A percentile compares a stretch with the other conserved stretches of the same genome.
phyloP scores from a whole-genome alignment of 176 grass and related monocot genomes.

The Musa acuminata region DNA sequence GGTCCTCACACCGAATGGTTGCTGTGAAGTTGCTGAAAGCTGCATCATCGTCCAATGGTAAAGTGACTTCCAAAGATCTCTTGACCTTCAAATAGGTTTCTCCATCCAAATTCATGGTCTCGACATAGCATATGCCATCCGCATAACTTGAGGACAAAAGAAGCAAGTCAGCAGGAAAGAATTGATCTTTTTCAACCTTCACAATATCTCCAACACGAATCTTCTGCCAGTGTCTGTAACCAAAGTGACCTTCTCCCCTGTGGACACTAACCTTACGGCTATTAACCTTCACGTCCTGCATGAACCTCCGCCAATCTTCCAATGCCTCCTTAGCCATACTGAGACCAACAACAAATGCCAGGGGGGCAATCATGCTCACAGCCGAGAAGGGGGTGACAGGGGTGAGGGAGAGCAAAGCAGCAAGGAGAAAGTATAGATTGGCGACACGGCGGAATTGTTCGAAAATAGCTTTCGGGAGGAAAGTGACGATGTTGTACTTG shows the following conservation, averaged over 20 bases:
- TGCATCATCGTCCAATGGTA: slow-evolving; percentile 70
- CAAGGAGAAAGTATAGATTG: slow-evolving; percentile 90
- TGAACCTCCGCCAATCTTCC: slow-evolving; percentile 95
- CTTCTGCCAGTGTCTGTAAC: slow-evolving; percentile 63
- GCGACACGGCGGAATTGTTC: slow-evolving; percentile 96
- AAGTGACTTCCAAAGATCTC: slow-evolving; percentile 77
- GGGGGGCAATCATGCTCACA: slow-evolving; percentile 77
- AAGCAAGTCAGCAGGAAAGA: slow-evolving; percentile 83
- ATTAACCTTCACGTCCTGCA: slow-evolving; percentile 97
- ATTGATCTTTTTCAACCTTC: slow-evolving; percentile 91
- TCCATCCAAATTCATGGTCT: slow-evolving; percentile 98
- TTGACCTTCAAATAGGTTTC: slow-evolving; percentile 98
- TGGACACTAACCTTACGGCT: slow-evolving; percentile 61
- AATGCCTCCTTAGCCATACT: slow-evolving; percentile 90
- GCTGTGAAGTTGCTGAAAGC: slow-evolving; percentile 64
- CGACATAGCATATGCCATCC: slow-evolving; percentile 95
- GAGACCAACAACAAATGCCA: slow-evolving; percentile 81
- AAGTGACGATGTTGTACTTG: slow-evolving; percentile 94
- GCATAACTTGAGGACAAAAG: slow-evolving; percentile 84
- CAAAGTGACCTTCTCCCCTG: slow-evolving; percentile 48
- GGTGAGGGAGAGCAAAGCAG: slow-evolving; percentile 84
- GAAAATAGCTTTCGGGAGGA: slow-evolving; percentile 93
- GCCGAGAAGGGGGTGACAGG: slow-evolving; percentile 69
- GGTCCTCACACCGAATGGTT: slow-evolving; percentile 73
- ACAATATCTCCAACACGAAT: slow-evolving; percentile 76